Evolutionary conservation across 2,329 filamentous ascomycete species (phyloP).

Genomic region (Trichoderma oligosporum): DNA sequence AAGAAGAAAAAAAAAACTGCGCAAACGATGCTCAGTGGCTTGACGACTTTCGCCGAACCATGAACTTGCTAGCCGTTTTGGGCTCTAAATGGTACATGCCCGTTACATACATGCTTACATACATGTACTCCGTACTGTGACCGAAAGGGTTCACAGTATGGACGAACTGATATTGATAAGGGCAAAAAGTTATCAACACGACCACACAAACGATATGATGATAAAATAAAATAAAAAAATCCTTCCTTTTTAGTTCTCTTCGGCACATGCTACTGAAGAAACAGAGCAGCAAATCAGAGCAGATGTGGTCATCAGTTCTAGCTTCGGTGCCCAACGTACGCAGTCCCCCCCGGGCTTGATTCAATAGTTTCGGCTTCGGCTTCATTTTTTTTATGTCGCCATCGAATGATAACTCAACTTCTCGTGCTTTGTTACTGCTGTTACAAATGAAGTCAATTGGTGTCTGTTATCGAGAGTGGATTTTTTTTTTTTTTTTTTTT

Average conservation of each 20-base stretch:
- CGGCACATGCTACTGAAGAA: no score
- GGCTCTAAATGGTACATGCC: not conserved
- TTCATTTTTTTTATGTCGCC: not conserved
- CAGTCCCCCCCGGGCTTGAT: not conserved
- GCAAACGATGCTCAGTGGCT: not conserved
- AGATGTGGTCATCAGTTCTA: not conserved
- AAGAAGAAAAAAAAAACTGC: not conserved
- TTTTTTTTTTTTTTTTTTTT: not conserved
- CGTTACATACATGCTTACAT: not conserved
- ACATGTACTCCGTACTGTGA: not conserved
- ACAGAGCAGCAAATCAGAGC: no score
- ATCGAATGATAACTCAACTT: not conserved
- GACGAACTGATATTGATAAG: constrained; percentile 11
- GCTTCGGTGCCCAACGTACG: not conserved
- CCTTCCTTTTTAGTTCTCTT: no score
- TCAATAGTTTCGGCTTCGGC: not conserved
- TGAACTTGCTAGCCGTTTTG: not conserved
- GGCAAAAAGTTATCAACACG: not conserved
- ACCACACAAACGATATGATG: not conserved
- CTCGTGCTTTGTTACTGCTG: not conserved
- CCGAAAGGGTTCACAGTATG: not conserved
- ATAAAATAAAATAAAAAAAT: no score
- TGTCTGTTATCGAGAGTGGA: not conserved
- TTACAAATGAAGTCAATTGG: not conserved
- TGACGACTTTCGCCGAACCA: constrained; percentile 1